A percentile compares a stretch with the other conserved stretches of the same genome.
Conservation (phyloP, 1,139 yeast species). For the Saccharomyces pastorianus region DNA sequence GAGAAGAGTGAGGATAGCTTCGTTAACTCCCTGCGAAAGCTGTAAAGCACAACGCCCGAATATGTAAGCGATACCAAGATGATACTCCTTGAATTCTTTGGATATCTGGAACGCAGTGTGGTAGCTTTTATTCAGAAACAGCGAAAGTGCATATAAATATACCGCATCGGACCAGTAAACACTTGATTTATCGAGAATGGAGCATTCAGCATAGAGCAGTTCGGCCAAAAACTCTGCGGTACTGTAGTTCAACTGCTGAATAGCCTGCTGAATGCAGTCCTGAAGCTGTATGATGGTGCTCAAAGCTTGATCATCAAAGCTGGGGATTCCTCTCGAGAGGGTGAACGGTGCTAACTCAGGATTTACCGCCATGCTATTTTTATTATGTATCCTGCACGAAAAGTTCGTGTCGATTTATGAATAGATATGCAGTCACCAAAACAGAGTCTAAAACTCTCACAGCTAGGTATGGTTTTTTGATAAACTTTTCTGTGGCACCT, state of each 20-base stretch:
- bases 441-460: neutral
- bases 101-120: constrained; percentile 21
- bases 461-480: neutral
- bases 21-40: constrained; percentile 18
- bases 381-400: neutral
- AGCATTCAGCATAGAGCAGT: constrained; percentile 23
- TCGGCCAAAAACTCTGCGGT: constrained; percentile 30
- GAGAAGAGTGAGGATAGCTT: constrained; percentile 10
- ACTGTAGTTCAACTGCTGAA: constrained; percentile 25
- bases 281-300: constrained; percentile 7
- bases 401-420: neutral
- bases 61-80: constrained; percentile 25
- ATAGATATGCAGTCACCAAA: neutral
- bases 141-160: constrained; percentile 24
- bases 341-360: neutral
- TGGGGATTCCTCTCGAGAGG: neutral
- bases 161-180: constrained; percentile 18
- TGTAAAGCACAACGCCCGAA: constrained; percentile 24
- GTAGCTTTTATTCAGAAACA: constrained; percentile 22
- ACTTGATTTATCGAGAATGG: constrained; percentile 14
- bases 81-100: constrained; percentile 15
- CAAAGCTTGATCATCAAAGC: neutral
- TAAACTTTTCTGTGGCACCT: neutral
- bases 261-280: constrained; percentile 12
- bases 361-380: neutral